Base-by-base conservation (phyloP, 2,329 filamentous ascomycete species). In the Aspergillus brasiliensis region DNA sequence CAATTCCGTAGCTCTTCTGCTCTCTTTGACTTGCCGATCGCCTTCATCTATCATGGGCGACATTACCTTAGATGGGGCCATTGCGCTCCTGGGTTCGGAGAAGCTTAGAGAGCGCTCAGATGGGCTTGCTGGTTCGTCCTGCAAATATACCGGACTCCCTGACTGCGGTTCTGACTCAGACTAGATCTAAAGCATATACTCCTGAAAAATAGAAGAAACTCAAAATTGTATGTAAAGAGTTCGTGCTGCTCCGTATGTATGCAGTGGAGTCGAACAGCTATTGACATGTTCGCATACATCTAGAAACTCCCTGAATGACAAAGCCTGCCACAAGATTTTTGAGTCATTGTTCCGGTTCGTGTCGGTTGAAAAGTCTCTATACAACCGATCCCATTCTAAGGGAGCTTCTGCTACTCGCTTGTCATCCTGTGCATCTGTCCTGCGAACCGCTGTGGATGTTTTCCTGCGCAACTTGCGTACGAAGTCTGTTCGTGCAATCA, bases 281-380 rank as follows among this genome's bases (percentile, higher is more conserved):
- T 65, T 71, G 56, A 70, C 58, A 21, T n/a, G 8, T 40, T 58
- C 44, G 17, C 23, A 27, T 21, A 47, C 53, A 48, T 58, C 52
- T 65, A 78, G 77, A 62, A 74, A 79, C 34, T 69, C 71, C 5
- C 80, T 97, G 34, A 84, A 84, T 48, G 91, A 96, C 71, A 91
- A 90, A 71, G 84, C 85, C n/a, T 96, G 91, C 66, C 89, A 95
- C 70, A 84, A 85, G 60, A 87, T 97, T 46, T 91, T 91, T 67
- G 92, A 97, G 69, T 84, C 86, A 1, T 79, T 98, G 2, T 97
- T 97, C 71, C 83, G 84, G 56, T 88, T 87, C 64, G 82, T 88
- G 83, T 70, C 84, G 84, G 75, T 82, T 13, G 92, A 97, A 67
- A 92, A 91, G 71, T 81, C 86, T 8, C 73, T 77, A 17, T 90